Percentiles rank a stretch among this genome's conserved stretches.
Evolutionary conservation across 768 basidiomycete genomes (phyloP).

Genomic region (Boletus rubroflammeus): DNA sequence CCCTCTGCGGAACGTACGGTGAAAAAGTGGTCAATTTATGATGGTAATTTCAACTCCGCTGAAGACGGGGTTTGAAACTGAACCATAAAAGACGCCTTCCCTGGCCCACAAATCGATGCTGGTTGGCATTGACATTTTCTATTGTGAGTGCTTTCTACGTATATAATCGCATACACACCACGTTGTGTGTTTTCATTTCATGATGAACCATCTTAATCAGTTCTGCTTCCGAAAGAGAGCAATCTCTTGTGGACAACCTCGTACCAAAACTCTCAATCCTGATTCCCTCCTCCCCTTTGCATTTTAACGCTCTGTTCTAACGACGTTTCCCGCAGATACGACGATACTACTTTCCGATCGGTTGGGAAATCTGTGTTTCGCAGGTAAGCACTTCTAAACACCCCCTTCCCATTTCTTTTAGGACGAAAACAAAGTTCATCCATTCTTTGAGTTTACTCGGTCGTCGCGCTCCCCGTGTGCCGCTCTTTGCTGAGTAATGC

Average conservation of each 20-base stretch:
- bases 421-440: conserved; percentile 80
- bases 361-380: not conserved
- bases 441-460: conserved; percentile 68
- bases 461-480: conserved; percentile 32
- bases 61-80: conserved; percentile 30
- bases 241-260: conserved; percentile 71
- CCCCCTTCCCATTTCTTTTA: conserved; percentile 4
- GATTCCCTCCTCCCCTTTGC: conserved; percentile 26
- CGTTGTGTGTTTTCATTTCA: conserved; percentile 8
- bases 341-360: not conserved
- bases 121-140: not conserved
- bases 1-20: too few species aligned
- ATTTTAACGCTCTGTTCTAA: conserved; percentile 6
- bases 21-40: not conserved
- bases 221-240: conserved; percentile 83
- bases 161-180: not conserved
- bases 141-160: conserved; percentile 16
- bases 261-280: conserved; percentile 49
- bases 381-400: not conserved
- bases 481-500: conserved; percentile 39
- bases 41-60: conserved; percentile 11
- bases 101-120: not conserved
- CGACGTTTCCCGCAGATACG: not conserved
- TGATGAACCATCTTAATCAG: conserved; percentile 58
- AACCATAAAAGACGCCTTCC: not conserved